These are phyloP conservation scores for Zea mays DNA, from an alignment of 176 grass and related monocot species.

Conservation along the genomic window Zm-B73-REFERENCE-NAM-5.0 NC_050096.1:285862001-285862500, in stretches of 20 bases:
- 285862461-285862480: no score
- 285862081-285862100: background rate
- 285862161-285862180: conserved; percentile 94
- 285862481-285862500: no score
- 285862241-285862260: conserved; percentile 63
- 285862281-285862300: conserved; percentile 49
- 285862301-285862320: background rate
- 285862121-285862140: background rate
- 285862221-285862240: conserved; percentile 54
- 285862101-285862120: background rate
- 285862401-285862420: conserved; percentile 17
- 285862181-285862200: conserved; percentile 80
- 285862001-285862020: conserved; percentile 96
- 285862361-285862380: background rate
- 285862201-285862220: conserved; percentile 50
- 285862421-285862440: no score
- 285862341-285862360: background rate
- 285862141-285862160: conserved; percentile 60
- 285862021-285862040: conserved; percentile 72
- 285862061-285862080: background rate
- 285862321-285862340: background rate
- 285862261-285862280: conserved; percentile 41
- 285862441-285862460: no score
- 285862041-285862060: conserved; percentile 58
- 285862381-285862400: background rate